Evolutionary conservation across 139 green algal genomes (phyloP).

Genomic region (Chlamydomonas sphaeroides): DNA sequence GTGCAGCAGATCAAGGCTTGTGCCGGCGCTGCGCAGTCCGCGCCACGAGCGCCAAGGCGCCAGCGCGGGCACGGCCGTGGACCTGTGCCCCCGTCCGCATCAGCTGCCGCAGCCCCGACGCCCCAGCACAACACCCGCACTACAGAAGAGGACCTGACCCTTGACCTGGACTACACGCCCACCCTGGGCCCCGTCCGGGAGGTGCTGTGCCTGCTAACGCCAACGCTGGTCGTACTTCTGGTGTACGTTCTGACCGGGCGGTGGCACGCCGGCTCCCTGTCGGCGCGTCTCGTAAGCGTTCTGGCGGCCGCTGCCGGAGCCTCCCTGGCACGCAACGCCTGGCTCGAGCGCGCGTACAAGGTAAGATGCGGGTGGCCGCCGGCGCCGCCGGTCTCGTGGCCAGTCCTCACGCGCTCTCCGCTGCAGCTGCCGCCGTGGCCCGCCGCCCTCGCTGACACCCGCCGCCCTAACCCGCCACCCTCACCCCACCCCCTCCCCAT

Average conservation of each 20-base stretch:
- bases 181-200: slow-evolving; percentile 24
- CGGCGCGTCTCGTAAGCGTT: slow-evolving; percentile 35
- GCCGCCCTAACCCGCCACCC: background rate
- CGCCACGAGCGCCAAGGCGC: too few relatives aligned
- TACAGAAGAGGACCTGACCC: slow-evolving; percentile 13
- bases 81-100: too few relatives aligned
- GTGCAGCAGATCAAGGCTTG: too few relatives aligned
- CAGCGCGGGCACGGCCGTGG: too few relatives aligned
- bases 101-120: too few relatives aligned
- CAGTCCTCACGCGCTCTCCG: background rate
- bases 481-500: background rate
- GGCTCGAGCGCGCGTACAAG: slow-evolving; percentile 62
- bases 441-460: too few relatives aligned
- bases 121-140: too few relatives aligned
- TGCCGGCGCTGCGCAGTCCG: too few relatives aligned
- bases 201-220: slow-evolving; percentile 37
- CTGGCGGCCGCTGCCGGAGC: slow-evolving; percentile 11
- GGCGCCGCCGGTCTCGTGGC: too few relatives aligned
- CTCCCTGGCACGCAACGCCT: slow-evolving; percentile 20
- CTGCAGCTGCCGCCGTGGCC: background rate
- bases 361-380: background rate
- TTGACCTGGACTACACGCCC: slow-evolving; percentile 37
- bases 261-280: slow-evolving; percentile 47
- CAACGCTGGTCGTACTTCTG: slow-evolving; percentile 22
- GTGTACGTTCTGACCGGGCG: slow-evolving; percentile 53